Conservation (phyloP, 768 basidiomycete genomes). For the Trametes gibbosa region DNA sequence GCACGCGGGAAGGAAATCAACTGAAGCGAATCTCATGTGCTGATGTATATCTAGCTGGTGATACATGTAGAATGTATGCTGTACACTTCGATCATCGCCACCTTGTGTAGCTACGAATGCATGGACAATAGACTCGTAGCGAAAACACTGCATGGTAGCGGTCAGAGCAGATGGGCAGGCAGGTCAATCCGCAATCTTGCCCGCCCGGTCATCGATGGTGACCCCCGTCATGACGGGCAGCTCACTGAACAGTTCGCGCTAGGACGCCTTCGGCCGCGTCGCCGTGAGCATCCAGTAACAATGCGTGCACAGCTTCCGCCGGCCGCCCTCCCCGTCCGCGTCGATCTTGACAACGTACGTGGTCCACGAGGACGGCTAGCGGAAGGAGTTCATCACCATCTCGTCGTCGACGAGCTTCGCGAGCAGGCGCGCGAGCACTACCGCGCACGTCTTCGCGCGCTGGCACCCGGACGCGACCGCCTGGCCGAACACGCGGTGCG, state of each 20-base stretch:
- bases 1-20: not conserved
- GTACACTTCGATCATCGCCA: not conserved
- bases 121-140: not conserved
- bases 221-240: constrained; percentile 4
- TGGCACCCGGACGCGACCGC: not conserved
- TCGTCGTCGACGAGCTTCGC: not conserved
- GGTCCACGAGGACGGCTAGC: not conserved
- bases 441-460: not conserved
- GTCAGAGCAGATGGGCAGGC: too few species aligned
- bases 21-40: not conserved
- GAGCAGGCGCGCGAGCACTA: not conserved
- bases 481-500: not conserved
- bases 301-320: constrained; percentile 1
- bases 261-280: not conserved
- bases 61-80: not conserved
- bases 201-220: not conserved
- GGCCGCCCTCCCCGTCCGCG: not conserved
- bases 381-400: not conserved
- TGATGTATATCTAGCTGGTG: not conserved
- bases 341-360: not conserved
- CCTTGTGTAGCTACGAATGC: not conserved
- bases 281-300: not conserved
- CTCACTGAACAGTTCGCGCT: not conserved
- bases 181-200: not conserved
- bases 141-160: too few species aligned